Percentiles rank a stretch among this genome's conserved stretches.
Evolutionary conservation across 192 early-diverging fungal species (phyloP).

Genomic region (Radiomyces spectabilis): DNA sequence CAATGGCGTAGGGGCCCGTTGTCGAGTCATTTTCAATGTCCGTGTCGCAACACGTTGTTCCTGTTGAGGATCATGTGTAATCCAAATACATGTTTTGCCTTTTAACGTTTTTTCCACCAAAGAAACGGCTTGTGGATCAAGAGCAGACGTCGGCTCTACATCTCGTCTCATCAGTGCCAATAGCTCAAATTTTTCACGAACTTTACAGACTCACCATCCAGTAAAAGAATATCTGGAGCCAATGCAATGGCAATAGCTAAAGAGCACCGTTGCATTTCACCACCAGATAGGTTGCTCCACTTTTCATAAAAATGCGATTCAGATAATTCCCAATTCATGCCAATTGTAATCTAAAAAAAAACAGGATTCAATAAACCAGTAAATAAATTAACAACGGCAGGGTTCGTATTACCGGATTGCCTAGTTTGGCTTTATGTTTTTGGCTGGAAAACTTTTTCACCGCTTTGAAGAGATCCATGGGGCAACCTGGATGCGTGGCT

Average conservation of each 20-base stretch:
- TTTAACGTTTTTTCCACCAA: constrained; percentile 69
- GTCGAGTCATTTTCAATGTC: constrained; percentile 4
- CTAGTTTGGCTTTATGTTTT: constrained; percentile 23
- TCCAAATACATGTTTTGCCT: constrained; percentile 63
- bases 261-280: constrained; percentile 76
- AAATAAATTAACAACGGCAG: not conserved
- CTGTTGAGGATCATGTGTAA: constrained; percentile 72
- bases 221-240: constrained; percentile 66
- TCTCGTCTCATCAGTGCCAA: not conserved
- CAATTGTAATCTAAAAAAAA: constrained; percentile 41
- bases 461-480: constrained; percentile 56
- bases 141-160: constrained; percentile 74
- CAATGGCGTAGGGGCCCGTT: no score
- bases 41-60: constrained; percentile 47
- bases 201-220: no score
- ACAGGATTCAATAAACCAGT: not conserved
- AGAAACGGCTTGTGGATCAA: constrained; percentile 63
- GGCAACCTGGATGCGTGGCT: constrained; percentile 63
- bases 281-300: constrained; percentile 76
- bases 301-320: constrained; percentile 64
- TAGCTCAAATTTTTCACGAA: no score
- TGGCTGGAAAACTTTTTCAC: constrained; percentile 49
- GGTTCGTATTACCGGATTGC: constrained; percentile 43
- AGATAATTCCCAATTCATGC: constrained; percentile 58
- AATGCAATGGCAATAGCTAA: constrained; percentile 75